phyloP scores from a whole-genome alignment of 1,139 yeast genomes.

The Pichia sp. region DNA sequence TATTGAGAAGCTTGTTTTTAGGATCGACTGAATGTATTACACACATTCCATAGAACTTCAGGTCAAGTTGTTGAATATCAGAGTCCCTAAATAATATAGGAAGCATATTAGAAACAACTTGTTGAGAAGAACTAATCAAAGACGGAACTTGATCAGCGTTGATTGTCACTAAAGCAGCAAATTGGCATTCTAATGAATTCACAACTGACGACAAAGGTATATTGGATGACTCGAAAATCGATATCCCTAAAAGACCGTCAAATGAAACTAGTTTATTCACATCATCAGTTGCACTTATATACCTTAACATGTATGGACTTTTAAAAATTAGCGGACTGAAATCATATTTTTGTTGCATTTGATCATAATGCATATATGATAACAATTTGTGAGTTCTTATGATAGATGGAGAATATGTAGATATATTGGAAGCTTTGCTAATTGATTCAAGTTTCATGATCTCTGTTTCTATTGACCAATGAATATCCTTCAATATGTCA shows the following conservation, averaged over 20 bases:
- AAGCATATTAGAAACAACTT: slow-evolving; percentile 1
- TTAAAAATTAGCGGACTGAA: slow-evolving; percentile 42
- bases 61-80: slow-evolving; percentile 9
- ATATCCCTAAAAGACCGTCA: slow-evolving; percentile 34
- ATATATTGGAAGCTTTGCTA: background rate
- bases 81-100: slow-evolving; percentile 17
- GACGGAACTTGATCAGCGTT: slow-evolving; percentile 13
- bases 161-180: slow-evolving; percentile 42
- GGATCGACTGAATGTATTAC: slow-evolving; percentile 59
- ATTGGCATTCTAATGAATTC: slow-evolving; percentile 45
- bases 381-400: slow-evolving; percentile 45
- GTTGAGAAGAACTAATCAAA: background rate
- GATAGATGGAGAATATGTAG: slow-evolving; percentile 41
- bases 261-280: slow-evolving; percentile 24
- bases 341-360: slow-evolving; percentile 30
- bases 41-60: slow-evolving; percentile 37
- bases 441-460: slow-evolving; percentile 5
- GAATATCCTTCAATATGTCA: slow-evolving; percentile 8
- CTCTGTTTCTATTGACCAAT: slow-evolving; percentile 6
- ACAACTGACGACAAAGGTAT: slow-evolving; percentile 35
- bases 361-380: slow-evolving; percentile 44
- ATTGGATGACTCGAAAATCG: slow-evolving; percentile 32
- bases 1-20: slow-evolving; percentile 35
- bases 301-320: slow-evolving; percentile 48
- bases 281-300: slow-evolving; percentile 21